These are phyloP conservation scores for Carex myosuroides DNA, from an alignment of 176 grass and related monocot species.

Conservation along the genomic window DNA sequence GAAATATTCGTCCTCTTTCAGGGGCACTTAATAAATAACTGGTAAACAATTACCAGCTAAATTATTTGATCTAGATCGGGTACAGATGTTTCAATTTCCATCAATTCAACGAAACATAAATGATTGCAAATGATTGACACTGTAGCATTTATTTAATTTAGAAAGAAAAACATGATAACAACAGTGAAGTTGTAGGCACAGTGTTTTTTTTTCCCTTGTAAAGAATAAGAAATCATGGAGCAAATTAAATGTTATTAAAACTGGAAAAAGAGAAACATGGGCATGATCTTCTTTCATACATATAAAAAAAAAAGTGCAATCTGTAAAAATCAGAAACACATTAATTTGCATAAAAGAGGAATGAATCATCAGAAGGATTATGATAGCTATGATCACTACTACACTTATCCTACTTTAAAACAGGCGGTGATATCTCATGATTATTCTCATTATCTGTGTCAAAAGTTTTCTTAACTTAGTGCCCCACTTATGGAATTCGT, in stretches of 20 bases:
- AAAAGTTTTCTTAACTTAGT: not conserved
- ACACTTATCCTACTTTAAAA: slow-evolving; percentile 1
- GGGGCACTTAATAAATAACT: not conserved
- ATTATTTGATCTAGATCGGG: not conserved
- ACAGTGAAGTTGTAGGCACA: not conserved
- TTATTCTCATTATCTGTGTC: slow-evolving; percentile 5
- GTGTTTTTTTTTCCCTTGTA: not conserved
- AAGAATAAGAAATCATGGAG: not conserved
- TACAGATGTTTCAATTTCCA: not conserved
- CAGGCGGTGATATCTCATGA: not conserved
- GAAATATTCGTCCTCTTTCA: not conserved
- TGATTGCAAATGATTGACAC: too few species aligned
- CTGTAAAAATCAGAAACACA: not conserved
- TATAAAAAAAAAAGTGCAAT: not conserved
- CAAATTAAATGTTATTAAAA: not conserved
- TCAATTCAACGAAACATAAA: not conserved
- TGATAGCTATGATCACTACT: slow-evolving; percentile 1
- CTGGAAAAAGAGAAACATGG: not conserved
- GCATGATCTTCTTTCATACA: not conserved
- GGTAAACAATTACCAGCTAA: not conserved
- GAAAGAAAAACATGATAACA: not conserved
- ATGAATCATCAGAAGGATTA: slow-evolving; percentile 16
- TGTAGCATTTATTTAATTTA: too few species aligned
- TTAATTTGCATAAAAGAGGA: slow-evolving; percentile 9
- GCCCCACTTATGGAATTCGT: not conserved